Conservation (phyloP, 495 filamentous ascomycete species). For the Penicillium desertorum region DNA sequence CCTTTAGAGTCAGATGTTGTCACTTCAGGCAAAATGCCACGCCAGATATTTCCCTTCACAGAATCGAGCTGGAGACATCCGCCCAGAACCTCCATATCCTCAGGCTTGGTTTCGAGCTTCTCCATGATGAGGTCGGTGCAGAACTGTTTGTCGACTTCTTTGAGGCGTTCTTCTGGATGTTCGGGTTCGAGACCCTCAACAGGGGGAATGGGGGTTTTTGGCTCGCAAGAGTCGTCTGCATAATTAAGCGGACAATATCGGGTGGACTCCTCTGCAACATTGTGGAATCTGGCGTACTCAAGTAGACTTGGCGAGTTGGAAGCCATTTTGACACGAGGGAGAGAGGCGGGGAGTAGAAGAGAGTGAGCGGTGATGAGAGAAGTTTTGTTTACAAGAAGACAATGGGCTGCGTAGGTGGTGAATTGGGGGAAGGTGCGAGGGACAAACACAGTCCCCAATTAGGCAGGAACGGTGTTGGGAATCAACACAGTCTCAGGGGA, state of each 20-base stretch:
- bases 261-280: not conserved
- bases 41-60: not conserved
- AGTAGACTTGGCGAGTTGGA: not conserved
- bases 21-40: not conserved
- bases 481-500: not conserved
- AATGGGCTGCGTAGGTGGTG: not conserved
- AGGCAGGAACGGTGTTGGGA: not conserved
- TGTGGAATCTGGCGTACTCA: conserved; percentile 1
- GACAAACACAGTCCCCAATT: not conserved
- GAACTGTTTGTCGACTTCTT: not conserved
- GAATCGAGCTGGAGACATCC: not conserved
- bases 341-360: too few species aligned
- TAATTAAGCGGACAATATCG: not conserved
- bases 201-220: not conserved
- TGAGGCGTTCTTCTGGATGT: not conserved
- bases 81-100: not conserved
- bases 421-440: not conserved
- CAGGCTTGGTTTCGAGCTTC: not conserved
- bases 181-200: not conserved
- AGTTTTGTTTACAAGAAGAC: not conserved
- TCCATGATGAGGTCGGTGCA: not conserved
- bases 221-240: not conserved
- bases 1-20: not conserved
- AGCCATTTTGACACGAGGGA: not conserved
- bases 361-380: not conserved